Evolutionary conservation across 352 stramenopile genomes (phyloP).

Genomic region (Peronospora belbahrii): DNA sequence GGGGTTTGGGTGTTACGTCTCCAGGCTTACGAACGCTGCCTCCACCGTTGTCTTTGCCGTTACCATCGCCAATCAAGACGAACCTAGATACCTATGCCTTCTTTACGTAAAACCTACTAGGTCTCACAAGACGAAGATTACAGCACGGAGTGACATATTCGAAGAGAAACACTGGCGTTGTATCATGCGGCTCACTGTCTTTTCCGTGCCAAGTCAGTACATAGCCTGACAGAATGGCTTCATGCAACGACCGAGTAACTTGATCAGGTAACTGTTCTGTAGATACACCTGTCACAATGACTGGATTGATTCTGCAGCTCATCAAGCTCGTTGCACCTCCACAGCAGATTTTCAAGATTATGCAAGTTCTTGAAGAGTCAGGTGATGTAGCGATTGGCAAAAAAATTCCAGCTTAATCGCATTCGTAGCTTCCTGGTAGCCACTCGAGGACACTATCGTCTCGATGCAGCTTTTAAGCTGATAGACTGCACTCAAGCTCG

Average conservation of each 20-base stretch:
- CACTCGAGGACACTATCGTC: slow-evolving; percentile 65
- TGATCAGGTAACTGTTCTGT: slow-evolving; percentile 74
- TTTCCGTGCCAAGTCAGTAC: too few species aligned
- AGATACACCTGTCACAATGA: slow-evolving; percentile 78
- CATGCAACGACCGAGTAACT: slow-evolving; percentile 68
- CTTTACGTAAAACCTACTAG: slow-evolving; percentile 53
- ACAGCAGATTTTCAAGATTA: slow-evolving; percentile 73
- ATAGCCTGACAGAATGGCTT: slow-evolving; percentile 75
- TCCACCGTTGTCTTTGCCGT: slow-evolving; percentile 39
- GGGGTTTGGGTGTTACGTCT: slow-evolving; percentile 5
- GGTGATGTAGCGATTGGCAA: too few species aligned
- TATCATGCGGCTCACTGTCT: too few species aligned
- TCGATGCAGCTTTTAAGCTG: slow-evolving; percentile 79
- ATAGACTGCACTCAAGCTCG: slow-evolving; percentile 51
- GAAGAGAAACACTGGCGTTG: slow-evolving; percentile 19
- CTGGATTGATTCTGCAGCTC: slow-evolving; percentile 56
- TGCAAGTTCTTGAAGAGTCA: slow-evolving; percentile 55
- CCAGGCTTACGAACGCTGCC: slow-evolving; percentile 17
- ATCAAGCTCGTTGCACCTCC: slow-evolving; percentile 60
- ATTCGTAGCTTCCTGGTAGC: slow-evolving; percentile 70
- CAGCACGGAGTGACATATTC: slow-evolving; percentile 1
- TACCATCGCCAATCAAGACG: slow-evolving; percentile 79
- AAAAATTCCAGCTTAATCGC: too few species aligned
- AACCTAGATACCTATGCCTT: slow-evolving; percentile 81
- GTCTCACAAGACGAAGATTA: too few species aligned